Conservation (phyloP, 768 basidiomycete species). For the Piloderma croceum region DNA sequence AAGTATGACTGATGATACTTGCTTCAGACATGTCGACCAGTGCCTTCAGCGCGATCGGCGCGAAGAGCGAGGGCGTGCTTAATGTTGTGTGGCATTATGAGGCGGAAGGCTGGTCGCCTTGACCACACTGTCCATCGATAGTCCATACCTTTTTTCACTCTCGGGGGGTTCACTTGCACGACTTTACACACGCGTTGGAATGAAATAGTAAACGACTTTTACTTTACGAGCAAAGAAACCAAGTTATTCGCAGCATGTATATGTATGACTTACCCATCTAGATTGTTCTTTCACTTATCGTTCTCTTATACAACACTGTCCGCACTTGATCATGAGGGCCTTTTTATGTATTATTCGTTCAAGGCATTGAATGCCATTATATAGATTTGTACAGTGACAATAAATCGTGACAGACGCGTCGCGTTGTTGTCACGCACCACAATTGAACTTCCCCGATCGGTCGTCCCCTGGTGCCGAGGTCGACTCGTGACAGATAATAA, state of each 20-base stretch:
- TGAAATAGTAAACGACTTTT: background rate
- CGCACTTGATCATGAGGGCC: no score
- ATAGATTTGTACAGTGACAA: no score
- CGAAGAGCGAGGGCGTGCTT: constrained; percentile 45
- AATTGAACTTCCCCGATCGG: no score
- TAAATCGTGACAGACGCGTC: no score
- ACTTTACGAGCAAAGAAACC: background rate
- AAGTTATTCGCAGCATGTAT: background rate
- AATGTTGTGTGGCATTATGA: constrained; percentile 59
- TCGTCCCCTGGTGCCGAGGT: no score
- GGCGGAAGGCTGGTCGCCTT: constrained; percentile 40
- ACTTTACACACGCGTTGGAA: background rate
- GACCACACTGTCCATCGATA: constrained; percentile 7
- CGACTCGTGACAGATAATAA: no score
- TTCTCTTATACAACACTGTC: no score
- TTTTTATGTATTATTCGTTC: no score
- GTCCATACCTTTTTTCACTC: background rate
- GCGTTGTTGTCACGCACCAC: no score
- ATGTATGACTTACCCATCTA: background rate
- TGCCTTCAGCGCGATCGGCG: constrained; percentile 49
- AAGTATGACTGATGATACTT: constrained; percentile 1
- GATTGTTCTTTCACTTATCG: background rate
- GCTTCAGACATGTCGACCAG: constrained; percentile 59
- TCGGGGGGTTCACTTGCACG: background rate
- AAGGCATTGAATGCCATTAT: no score